Evolutionary conservation across 2,329 filamentous ascomycete genomes (phyloP), one percentile per base, ranked within the genome.

Genomic region (Alternaria panax): DNA sequence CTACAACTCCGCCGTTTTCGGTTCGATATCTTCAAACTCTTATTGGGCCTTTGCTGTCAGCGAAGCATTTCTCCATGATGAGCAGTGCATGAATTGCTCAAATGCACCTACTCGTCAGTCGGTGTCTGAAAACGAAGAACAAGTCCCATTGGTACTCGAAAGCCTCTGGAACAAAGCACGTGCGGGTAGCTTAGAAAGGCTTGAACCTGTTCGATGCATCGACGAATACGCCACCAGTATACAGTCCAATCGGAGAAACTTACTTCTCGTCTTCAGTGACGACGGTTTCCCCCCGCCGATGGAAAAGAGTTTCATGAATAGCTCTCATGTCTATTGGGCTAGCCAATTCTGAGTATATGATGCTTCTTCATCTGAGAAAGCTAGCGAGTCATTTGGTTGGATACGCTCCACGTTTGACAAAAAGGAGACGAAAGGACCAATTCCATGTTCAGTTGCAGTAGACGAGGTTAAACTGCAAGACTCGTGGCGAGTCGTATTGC

Each of bases 1-100:
- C 14, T 74, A 71, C 52, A 73, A 72, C 47, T 75, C 72, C 1
- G 63, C 66, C 1, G 67, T 73, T 0, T 75, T 64, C 36, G 47
- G 52, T 1, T 67, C 68, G 2, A 52, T 66, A 7, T 51, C 56
- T 7, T 57, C 65, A 2, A 65, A 67, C 24, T 27, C 47, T 24
- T 74, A 72, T 42, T 46, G 27, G 1, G 57, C 48, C 2, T 63
- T 47, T 5, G 16, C 18, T 9, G 45, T 47, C 3, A 18, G 20
- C 12, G 25, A 32, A n/a, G 8, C 14, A 7, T 47, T 47, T 7
- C 7, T n/a, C 6, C 12, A 12, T 4, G 45, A 22, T 2, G 18
- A 32, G 8, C 8, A 34, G 11, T 47, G 28, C 45, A 22, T 5
- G 12, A n/a, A 47, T 7, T 47, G 28, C 12, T 36, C n/a, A 18